Percentiles rank a stretch among this genome's conserved stretches.
Conservation (phyloP, 805 yeast species). For the Cyberlindnera nakhonratchasimensis region DNA sequence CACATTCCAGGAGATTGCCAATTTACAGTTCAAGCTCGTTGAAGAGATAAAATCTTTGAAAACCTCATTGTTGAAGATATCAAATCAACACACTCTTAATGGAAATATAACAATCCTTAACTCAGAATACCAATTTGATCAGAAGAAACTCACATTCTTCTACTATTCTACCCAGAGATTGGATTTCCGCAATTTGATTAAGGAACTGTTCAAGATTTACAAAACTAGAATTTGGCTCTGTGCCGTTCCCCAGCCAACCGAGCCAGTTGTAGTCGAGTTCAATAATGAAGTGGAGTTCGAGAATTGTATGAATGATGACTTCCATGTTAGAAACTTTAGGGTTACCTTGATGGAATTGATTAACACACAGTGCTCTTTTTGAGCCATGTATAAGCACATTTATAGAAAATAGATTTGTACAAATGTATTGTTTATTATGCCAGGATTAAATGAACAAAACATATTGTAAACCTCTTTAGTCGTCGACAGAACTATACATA, state of each 20-base stretch:
- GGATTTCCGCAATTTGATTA: slow-evolving; percentile 69
- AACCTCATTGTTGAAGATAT: slow-evolving; percentile 54
- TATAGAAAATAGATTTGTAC: not conserved
- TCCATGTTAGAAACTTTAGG: slow-evolving; percentile 26
- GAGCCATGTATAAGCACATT: no score
- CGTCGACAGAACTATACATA: slow-evolving; percentile 11
- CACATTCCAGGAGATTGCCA: slow-evolving; percentile 63
- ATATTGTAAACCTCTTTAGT: not conserved
- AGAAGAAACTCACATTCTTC: slow-evolving; percentile 72
- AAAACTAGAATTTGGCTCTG: slow-evolving; percentile 83
- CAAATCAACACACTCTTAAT: slow-evolving; percentile 31
- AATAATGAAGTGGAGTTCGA: slow-evolving; percentile 17
- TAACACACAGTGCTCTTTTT: not conserved
- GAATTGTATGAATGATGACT: slow-evolving; percentile 20
- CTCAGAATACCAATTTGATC: slow-evolving; percentile 80
- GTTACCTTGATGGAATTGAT: slow-evolving; percentile 11
- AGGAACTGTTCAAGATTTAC: slow-evolving; percentile 70
- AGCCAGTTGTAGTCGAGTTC: slow-evolving; percentile 3
- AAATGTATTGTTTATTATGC: not conserved
- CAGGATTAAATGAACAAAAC: not conserved
- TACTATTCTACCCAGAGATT: slow-evolving; percentile 61
- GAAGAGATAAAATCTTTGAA: slow-evolving; percentile 72
- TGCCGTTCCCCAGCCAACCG: slow-evolving; percentile 38
- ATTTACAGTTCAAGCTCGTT: slow-evolving; percentile 57
- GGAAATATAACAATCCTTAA: slow-evolving; percentile 43